phyloP scores from a whole-genome alignment of 495 filamentous ascomycete species.

The Penicillium atrosanguineum region DNA sequence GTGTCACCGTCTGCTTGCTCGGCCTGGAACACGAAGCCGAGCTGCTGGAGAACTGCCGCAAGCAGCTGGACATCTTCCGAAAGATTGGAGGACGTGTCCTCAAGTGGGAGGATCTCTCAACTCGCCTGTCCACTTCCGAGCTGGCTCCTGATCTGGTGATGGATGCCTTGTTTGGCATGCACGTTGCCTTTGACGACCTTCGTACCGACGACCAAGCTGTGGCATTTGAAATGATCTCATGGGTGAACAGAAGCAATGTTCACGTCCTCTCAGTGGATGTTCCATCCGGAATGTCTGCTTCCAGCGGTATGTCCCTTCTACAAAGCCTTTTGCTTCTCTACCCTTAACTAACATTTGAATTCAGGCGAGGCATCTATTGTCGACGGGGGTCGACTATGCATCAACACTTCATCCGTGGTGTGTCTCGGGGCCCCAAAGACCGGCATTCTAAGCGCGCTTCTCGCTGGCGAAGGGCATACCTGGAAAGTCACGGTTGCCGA shows the following conservation, averaged over 20 bases:
- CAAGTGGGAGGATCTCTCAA: slow-evolving; percentile 50
- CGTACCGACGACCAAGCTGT: slow-evolving; percentile 76
- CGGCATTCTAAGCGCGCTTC: slow-evolving; percentile 71
- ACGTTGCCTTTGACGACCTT: slow-evolving; percentile 79
- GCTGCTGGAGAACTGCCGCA: slow-evolving; percentile 68
- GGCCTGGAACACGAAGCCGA: slow-evolving; percentile 73
- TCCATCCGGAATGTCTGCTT: slow-evolving; percentile 80
- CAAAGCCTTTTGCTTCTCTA: slow-evolving; percentile 22
- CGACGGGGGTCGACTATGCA: slow-evolving; percentile 70
- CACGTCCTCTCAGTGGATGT: slow-evolving; percentile 80
- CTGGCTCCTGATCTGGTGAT: slow-evolving; percentile 75
- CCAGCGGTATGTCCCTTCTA: slow-evolving; percentile 54
- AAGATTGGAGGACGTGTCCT: slow-evolving; percentile 72
- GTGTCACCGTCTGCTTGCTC: slow-evolving; percentile 78
- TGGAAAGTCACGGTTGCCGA: slow-evolving; percentile 84
- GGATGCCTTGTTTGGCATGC: slow-evolving; percentile 83
- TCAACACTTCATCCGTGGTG: slow-evolving; percentile 74
- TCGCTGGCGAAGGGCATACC: slow-evolving; percentile 50
- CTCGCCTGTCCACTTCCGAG: slow-evolving; percentile 55
- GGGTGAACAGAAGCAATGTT: slow-evolving; percentile 79
- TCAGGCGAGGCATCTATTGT: slow-evolving; percentile 49
- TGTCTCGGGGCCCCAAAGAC: slow-evolving; percentile 80
- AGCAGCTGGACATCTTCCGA: slow-evolving; percentile 73
- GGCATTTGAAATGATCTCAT: slow-evolving; percentile 79
- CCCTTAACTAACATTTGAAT: slow-evolving; percentile 7